phyloP scores from a whole-genome alignment of 345 rosid species.

The Hirschfeldia incana region DNA sequence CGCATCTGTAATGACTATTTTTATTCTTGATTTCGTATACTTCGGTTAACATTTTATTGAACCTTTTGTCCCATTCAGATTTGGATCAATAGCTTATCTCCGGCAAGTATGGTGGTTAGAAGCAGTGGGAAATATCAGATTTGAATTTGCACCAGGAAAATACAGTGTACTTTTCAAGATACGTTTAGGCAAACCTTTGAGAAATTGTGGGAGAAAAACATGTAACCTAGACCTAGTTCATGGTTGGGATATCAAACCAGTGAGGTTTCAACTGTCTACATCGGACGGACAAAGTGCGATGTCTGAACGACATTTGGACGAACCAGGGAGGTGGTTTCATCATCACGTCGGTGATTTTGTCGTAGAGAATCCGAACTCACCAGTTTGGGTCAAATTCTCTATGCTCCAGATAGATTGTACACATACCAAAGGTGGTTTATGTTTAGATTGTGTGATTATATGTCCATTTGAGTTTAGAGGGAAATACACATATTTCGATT shows the following conservation, averaged over 20 bases:
- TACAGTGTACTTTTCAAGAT: conserved; percentile 75
- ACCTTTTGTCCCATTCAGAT: conserved; percentile 39
- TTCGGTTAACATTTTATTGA: neutral
- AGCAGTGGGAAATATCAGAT: conserved; percentile 68
- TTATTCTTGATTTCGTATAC: neutral
- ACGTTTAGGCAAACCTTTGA: conserved; percentile 61
- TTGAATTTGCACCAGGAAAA: conserved; percentile 70
- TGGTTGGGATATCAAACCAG: conserved; percentile 89
- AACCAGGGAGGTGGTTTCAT: conserved; percentile 69
- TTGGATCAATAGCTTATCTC: conserved; percentile 73
- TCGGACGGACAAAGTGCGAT: conserved; percentile 60
- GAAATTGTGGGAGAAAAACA: conserved; percentile 60
- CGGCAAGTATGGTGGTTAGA: conserved; percentile 99
- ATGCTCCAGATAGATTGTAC: conserved; percentile 97
- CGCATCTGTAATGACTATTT: neutral
- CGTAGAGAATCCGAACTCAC: conserved; percentile 43
- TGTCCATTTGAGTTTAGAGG: conserved; percentile 57
- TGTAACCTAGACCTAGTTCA: conserved; percentile 75
- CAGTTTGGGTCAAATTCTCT: conserved; percentile 63
- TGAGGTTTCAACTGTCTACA: conserved; percentile 69
- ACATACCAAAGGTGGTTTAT: conserved; percentile 92
- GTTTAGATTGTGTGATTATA: conserved; percentile 72
- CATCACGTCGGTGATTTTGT: conserved; percentile 76
- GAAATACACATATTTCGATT: conserved; percentile 23
- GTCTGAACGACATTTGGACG: conserved; percentile 56